Evolutionary conservation across 192 early-diverging fungal genomes (phyloP), one percentile per base, ranked within the genome.

Genomic region (Dispira simplex): DNA sequence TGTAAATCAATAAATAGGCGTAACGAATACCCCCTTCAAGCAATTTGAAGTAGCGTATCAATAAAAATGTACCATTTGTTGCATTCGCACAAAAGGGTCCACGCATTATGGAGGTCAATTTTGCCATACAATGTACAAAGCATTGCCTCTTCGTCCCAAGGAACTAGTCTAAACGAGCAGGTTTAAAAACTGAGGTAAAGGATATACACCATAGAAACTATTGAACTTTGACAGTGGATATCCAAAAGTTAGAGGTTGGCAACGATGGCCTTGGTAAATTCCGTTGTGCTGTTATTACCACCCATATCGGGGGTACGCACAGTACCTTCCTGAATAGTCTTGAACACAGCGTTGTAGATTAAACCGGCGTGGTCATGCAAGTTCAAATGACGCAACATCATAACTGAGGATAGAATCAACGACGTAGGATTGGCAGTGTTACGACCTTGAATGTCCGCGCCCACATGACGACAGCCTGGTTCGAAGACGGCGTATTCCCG

Each of bases 401-500:
- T 86, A 53, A 97, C 89, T 25, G 90, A 86, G 43, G 89, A 93
- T 65, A 97, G 80, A 63, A 99, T 71, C 75, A 99, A 78, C 55
- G 93, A 88, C 49, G 92, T 89, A 20, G 94, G 96, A 79, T 99
- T 99, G 68, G 96, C 96, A 21, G 79, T 78, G 90, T 99, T 97
- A 71, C 81, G 77, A 71, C 91, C 90, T 80, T 90, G 82, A 68
- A 98, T 91, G 74, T 96, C 93, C 79, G 86, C 86, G 74, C 91
- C 94, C 64, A 97, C 96, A 77, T 99, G 96, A 80, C 94, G 92
- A 77, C 91, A 97, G 65, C 94, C 88, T 23, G 96, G 93, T 80
- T 99, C 94, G 66, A 99, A 99, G 70, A 99, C 90, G 58, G 92
- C 94, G 76, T 82, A 96, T 76, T 99, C 88, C 67, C 89, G 81